Conservation (phyloP, 192 early-diverging fungal species). For the Allomyces arbusculus region DNA sequence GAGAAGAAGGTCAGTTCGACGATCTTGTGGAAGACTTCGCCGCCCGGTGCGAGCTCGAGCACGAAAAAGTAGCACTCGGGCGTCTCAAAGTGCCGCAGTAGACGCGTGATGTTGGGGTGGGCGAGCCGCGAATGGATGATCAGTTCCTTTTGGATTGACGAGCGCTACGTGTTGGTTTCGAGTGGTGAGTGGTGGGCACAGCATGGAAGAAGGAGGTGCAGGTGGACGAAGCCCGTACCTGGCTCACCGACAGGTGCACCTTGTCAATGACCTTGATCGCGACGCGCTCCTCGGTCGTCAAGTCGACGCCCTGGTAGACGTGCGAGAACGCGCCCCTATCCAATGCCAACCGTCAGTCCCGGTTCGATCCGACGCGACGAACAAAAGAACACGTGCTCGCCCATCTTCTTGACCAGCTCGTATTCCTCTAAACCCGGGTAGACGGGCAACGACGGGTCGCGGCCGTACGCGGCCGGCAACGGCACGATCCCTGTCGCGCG, state of each 20-base stretch:
- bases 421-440: slow-evolving; percentile 40
- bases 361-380: not conserved
- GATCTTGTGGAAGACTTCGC: slow-evolving; percentile 77
- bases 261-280: slow-evolving; percentile 72
- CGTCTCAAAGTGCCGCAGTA: slow-evolving; percentile 58
- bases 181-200: not conserved
- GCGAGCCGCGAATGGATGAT: slow-evolving; percentile 60
- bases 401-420: slow-evolving; percentile 38
- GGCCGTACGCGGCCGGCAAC: too few relatives aligned
- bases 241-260: slow-evolving; percentile 41
- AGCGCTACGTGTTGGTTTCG: slow-evolving; percentile 23
- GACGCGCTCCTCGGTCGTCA: slow-evolving; percentile 39
- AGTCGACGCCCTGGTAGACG: slow-evolving; percentile 55
- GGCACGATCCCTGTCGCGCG: too few relatives aligned
- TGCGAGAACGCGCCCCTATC: slow-evolving; percentile 67
- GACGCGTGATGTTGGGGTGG: slow-evolving; percentile 52
- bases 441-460: slow-evolving; percentile 11
- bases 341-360: slow-evolving; percentile 1
- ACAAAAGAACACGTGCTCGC: slow-evolving; percentile 32
- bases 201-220: not conserved
- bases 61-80: slow-evolving; percentile 54
- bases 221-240: slow-evolving; percentile 32
- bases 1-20: slow-evolving; percentile 62
- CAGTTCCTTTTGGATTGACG: slow-evolving; percentile 71
- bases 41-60: slow-evolving; percentile 65